Evolutionary conservation across 2,329 filamentous ascomycete genomes (phyloP).

Genomic region (Trichoderma sp.): DNA sequence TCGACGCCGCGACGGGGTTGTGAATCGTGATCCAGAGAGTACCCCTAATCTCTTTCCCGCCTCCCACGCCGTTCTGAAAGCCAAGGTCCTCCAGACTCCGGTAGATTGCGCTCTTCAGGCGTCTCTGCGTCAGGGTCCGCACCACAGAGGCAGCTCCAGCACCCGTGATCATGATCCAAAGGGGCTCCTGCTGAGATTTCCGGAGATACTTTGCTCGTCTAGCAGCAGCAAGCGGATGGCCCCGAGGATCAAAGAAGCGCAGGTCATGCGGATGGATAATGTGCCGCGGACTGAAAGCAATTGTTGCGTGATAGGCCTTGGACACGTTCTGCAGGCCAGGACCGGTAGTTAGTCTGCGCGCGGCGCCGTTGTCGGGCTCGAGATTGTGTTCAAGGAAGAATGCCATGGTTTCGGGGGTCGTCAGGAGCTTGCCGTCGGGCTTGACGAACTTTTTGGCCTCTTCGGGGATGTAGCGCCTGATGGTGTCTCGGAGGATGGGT

Average conservation of each 20-base stretch:
- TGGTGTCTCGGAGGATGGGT: background rate
- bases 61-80: slow-evolving; percentile 21
- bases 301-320: slow-evolving; percentile 24
- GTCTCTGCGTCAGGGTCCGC: slow-evolving; percentile 25
- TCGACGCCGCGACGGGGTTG: slow-evolving; percentile 23
- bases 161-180: slow-evolving; percentile 33
- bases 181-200: slow-evolving; percentile 28
- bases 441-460: slow-evolving; percentile 24
- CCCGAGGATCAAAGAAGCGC: slow-evolving; percentile 32
- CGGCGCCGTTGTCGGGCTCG: slow-evolving; percentile 27
- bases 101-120: slow-evolving; percentile 30
- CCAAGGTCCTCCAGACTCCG: slow-evolving; percentile 29
- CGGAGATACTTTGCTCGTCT: slow-evolving; percentile 30
- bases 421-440: slow-evolving; percentile 28
- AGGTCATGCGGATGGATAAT: slow-evolving; percentile 35
- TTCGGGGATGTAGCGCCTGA: slow-evolving; percentile 25
- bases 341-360: slow-evolving; percentile 18
- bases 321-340: slow-evolving; percentile 19
- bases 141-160: slow-evolving; percentile 26
- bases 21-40: slow-evolving; percentile 28
- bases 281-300: slow-evolving; percentile 31
- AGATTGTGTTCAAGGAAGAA: slow-evolving; percentile 29
- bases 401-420: slow-evolving; percentile 29
- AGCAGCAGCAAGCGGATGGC: slow-evolving; percentile 31
- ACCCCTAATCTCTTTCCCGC: slow-evolving; percentile 24